Conservation (phyloP, 1,284 basidiomycete species). For the Pascua sp. region DNA sequence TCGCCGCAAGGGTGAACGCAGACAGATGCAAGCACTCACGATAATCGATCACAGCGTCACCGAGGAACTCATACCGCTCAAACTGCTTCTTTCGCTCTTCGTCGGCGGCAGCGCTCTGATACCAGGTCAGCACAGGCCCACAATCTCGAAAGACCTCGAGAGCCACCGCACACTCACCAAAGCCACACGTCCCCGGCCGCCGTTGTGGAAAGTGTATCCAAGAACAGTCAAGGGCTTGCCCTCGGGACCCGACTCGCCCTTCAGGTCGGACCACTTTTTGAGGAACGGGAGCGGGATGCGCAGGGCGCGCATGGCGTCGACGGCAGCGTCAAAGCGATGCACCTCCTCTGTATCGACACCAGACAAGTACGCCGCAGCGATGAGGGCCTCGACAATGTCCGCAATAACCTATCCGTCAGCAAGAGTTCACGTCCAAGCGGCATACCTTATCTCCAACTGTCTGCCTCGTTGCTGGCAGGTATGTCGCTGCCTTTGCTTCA, state of each 20-base stretch:
- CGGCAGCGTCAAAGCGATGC: slow-evolving; percentile 5
- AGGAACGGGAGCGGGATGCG: slow-evolving; percentile 15
- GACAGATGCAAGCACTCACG: slow-evolving; percentile 14
- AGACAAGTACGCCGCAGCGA: slow-evolving; percentile 37
- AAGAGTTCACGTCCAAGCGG: neutral
- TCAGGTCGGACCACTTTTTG: slow-evolving; percentile 19
- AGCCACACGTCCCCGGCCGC: slow-evolving; percentile 8
- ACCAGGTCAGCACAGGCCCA: too few species aligned
- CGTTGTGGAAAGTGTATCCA: slow-evolving; percentile 30
- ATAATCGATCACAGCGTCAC: slow-evolving; percentile 30
- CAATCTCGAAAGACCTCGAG: too few species aligned
- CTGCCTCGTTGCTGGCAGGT: slow-evolving; percentile 1
- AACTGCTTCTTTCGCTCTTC: slow-evolving; percentile 1
- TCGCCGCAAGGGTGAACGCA: neutral
- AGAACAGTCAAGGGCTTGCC: slow-evolving; percentile 16
- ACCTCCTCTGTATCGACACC: slow-evolving; percentile 4
- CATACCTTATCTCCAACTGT: slow-evolving; percentile 37
- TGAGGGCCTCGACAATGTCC: slow-evolving; percentile 39
- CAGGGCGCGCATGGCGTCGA: slow-evolving; percentile 24
- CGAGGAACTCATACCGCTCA: slow-evolving; percentile 28
- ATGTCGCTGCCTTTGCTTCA: neutral
- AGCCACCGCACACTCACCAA: slow-evolving; percentile 16
- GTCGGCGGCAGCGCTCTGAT: neutral
- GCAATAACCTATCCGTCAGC: neutral
- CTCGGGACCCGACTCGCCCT: neutral